Evolutionary conservation across 179 eudicot species (phyloP).

Genomic region (Spergularia azorica): DNA sequence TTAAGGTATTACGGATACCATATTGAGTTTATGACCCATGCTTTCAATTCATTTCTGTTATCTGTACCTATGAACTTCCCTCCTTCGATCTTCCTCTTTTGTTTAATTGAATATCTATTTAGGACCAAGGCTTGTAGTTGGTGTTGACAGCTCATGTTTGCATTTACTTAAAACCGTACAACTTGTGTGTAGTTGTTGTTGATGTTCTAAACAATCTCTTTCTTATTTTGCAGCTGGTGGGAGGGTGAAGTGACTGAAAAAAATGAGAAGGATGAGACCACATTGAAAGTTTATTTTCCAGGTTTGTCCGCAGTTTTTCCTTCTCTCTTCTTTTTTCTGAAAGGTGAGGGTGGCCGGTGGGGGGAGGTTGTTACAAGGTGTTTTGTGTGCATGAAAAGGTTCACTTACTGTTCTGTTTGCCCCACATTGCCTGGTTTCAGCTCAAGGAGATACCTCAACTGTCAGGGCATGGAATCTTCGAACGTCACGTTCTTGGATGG

Average conservation of each 20-base stretch:
- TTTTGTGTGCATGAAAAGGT: background rate
- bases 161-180: conserved; percentile 7
- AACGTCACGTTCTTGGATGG: conserved; percentile 75
- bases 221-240: conserved; percentile 72
- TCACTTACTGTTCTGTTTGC: background rate
- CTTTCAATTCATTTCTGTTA: background rate
- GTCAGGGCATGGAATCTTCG: conserved; percentile 86
- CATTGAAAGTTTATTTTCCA: conserved; percentile 77
- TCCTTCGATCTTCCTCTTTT: background rate
- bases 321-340: background rate
- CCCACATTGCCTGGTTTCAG: conserved; percentile 39
- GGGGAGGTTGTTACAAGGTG: background rate
- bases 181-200: background rate
- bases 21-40: background rate
- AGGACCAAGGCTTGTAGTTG: too few species aligned
- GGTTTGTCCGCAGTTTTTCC: conserved; percentile 39
- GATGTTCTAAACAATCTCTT: background rate
- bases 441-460: conserved; percentile 64
- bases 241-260: conserved; percentile 87
- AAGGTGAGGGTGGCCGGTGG: conserved; percentile 21
- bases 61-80: background rate
- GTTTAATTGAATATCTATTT: too few species aligned
- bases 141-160: background rate
- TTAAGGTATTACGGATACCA: background rate
- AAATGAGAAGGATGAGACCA: conserved; percentile 64